phyloP scores from a whole-genome alignment of 2,329 filamentous ascomycete genomes.

The Alternaria conjuncta region DNA sequence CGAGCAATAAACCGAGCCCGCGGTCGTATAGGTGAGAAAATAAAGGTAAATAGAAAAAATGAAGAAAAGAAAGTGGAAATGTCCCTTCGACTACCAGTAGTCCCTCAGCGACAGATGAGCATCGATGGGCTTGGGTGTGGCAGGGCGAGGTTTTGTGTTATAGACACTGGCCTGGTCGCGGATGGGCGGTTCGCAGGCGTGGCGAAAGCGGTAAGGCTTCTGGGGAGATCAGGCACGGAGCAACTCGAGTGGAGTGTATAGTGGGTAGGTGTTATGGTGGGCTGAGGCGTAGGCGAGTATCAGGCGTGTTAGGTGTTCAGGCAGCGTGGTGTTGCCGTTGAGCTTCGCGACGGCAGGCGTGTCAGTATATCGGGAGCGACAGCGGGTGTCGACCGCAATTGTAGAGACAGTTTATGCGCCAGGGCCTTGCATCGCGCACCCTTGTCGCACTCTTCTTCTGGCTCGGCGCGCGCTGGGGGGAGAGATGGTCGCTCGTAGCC shows the following conservation, averaged over 20 bases:
- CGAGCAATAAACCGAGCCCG: conserved; percentile 38
- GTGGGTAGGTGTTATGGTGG: conserved; percentile 21
- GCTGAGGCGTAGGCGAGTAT: conserved; percentile 44
- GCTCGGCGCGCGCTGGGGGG: conserved; percentile 14
- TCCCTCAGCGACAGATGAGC: conserved; percentile 38
- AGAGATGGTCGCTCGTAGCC: conserved; percentile 24
- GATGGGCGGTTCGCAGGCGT: conserved; percentile 17
- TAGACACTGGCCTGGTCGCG: conserved; percentile 27
- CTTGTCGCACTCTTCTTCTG: not conserved
- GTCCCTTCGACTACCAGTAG: conserved; percentile 48
- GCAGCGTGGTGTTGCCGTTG: conserved; percentile 29
- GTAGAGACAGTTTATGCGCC: conserved; percentile 45
- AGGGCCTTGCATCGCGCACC: conserved; percentile 9
- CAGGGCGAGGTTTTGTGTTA: conserved; percentile 41
- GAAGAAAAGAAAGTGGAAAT: conserved; percentile 14
- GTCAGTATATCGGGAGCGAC: conserved; percentile 37
- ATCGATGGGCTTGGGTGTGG: conserved; percentile 30
- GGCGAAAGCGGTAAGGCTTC: conserved; percentile 19
- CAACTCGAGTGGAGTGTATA: conserved; percentile 7
- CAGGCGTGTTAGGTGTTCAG: conserved; percentile 42
- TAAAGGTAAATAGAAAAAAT: conserved; percentile 9
- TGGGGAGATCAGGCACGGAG: conserved; percentile 31
- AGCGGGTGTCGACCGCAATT: conserved; percentile 39
- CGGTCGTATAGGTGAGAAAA: conserved; percentile 28
- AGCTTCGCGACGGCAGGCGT: conserved; percentile 44